Percentiles rank a stretch among this genome's conserved stretches.
phyloP scores from a whole-genome alignment of 2,329 filamentous ascomycete species.

The Fusarium metavorans region DNA sequence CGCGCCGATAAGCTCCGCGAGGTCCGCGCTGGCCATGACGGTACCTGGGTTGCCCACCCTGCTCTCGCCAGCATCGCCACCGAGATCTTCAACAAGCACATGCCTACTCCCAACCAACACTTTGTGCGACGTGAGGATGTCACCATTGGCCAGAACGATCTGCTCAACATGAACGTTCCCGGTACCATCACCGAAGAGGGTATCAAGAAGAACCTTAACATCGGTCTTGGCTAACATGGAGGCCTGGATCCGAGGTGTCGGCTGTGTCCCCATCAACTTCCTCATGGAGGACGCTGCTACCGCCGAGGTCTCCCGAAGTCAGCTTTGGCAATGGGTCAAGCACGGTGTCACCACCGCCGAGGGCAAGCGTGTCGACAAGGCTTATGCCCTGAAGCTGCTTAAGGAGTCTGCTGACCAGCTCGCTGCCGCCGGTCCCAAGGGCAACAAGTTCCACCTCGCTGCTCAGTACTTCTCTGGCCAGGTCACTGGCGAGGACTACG shows the following conservation, averaged over 20 bases:
- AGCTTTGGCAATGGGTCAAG: slow-evolving; percentile 96
- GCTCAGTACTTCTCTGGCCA: slow-evolving; percentile 93
- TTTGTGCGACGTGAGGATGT: slow-evolving; percentile 93
- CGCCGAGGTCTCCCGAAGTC: slow-evolving; percentile 92
- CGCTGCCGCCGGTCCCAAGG: slow-evolving; percentile 79
- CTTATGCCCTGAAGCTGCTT: slow-evolving; percentile 86
- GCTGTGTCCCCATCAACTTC: slow-evolving; percentile 97
- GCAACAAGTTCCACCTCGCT: slow-evolving; percentile 92
- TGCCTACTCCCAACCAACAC: slow-evolving; percentile 98
- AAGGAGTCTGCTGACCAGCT: slow-evolving; percentile 87
- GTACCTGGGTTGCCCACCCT: slow-evolving; percentile 97
- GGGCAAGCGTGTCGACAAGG: slow-evolving; percentile 93
- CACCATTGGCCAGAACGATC: slow-evolving; percentile 84
- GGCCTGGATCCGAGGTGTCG: slow-evolving; percentile 93
- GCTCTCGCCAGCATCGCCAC: slow-evolving; percentile 88
- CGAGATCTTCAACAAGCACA: slow-evolving; percentile 97
- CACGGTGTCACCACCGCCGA: slow-evolving; percentile 81
- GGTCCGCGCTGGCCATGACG: slow-evolving; percentile 94
- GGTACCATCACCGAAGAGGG: slow-evolving; percentile 92
- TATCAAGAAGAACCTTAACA: slow-evolving; percentile 97
- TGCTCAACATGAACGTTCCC: slow-evolving; percentile 98
- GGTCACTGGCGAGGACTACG: slow-evolving; percentile 97
- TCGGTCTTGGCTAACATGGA: slow-evolving; percentile 99
- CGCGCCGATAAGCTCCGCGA: slow-evolving; percentile 97
- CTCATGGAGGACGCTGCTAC: slow-evolving; percentile 99